Percentiles rank a stretch among this genome's conserved stretches.
Evolutionary conservation across 345 rosid species (phyloP).

Genomic region (Populus tremula): DNA sequence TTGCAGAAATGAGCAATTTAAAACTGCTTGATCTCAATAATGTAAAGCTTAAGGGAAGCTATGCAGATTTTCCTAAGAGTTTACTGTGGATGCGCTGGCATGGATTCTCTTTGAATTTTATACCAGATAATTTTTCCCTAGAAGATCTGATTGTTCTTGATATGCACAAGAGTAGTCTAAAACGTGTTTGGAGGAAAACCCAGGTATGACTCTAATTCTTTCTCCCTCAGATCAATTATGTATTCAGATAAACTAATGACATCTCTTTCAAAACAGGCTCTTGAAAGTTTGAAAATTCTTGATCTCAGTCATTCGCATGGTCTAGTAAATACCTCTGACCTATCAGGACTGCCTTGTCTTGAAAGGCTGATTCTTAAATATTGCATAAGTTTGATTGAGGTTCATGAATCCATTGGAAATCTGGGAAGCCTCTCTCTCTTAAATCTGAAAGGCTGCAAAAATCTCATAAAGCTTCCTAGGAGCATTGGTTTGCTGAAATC

Average conservation of each 20-base stretch:
- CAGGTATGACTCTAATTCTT: conserved; percentile 4
- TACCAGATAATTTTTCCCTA: conserved; percentile 1
- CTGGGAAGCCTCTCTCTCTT: conserved; percentile 7
- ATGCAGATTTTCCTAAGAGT: conserved; percentile 16
- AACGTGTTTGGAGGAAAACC: conserved; percentile 6
- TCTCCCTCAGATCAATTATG: background rate
- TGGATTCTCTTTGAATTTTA: conserved; percentile 11
- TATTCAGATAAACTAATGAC: background rate
- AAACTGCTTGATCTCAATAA: conserved; percentile 17
- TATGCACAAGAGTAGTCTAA: conserved; percentile 15
- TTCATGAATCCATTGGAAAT: conserved; percentile 26
- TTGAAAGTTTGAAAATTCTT: conserved; percentile 26
- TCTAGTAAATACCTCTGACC: conserved; percentile 23
- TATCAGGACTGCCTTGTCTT: conserved; percentile 20
- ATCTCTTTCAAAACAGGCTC: conserved; percentile 14
- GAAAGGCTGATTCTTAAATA: conserved; percentile 28
- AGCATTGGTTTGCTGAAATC: conserved; percentile 7
- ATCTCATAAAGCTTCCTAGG: conserved; percentile 13
- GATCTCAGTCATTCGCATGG: conserved; percentile 19
- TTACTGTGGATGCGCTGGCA: conserved; percentile 26
- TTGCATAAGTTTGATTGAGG: conserved; percentile 20
- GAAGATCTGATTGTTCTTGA: conserved; percentile 19
- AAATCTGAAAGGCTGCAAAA: conserved; percentile 26
- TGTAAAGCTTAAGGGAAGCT: conserved; percentile 12
- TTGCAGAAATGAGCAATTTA: conserved; percentile 16